These are phyloP conservation scores for Trametes punicea DNA, from an alignment of 768 basidiomycete species.

Conservation along the genomic window DNA sequence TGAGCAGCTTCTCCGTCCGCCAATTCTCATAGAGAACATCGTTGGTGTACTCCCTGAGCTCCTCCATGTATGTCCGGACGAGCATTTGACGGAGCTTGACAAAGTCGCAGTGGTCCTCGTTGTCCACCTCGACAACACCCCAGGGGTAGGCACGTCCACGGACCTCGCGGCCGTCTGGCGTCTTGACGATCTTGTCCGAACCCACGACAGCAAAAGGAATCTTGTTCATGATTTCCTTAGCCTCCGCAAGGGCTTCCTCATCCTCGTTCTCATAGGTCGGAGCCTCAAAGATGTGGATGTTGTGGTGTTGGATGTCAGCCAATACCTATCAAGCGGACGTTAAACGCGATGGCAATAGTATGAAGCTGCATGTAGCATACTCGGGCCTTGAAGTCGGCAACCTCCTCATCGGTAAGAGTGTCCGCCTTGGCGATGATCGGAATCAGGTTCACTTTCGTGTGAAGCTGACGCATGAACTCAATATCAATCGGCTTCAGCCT, in stretches of 20 bases:
- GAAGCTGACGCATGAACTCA: slow-evolving; percentile 97
- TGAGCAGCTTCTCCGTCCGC: slow-evolving; percentile 91
- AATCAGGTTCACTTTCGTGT: slow-evolving; percentile 97
- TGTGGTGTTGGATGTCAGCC: slow-evolving; percentile 89
- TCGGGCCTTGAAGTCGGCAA: slow-evolving; percentile 87
- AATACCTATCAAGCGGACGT: slow-evolving; percentile 57
- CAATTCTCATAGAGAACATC: slow-evolving; percentile 97
- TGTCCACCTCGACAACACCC: slow-evolving; percentile 99
- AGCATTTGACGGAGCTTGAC: slow-evolving; percentile 99
- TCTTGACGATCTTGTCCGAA: slow-evolving; percentile 77
- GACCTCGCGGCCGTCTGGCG: slow-evolving; percentile 86
- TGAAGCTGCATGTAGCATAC: slow-evolving; percentile 41
- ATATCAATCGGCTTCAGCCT: slow-evolving; percentile 98
- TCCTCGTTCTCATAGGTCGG: slow-evolving; percentile 98
- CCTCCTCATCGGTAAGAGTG: slow-evolving; percentile 95
- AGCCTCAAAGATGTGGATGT: slow-evolving; percentile 97
- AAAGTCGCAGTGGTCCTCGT: slow-evolving; percentile 98
- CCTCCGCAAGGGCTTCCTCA: slow-evolving; percentile 95
- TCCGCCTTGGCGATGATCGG: slow-evolving; percentile 99
- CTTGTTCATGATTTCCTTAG: slow-evolving; percentile 96
- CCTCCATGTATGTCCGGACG: slow-evolving; percentile 99
- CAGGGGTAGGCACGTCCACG: slow-evolving; percentile 96
- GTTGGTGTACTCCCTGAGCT: slow-evolving; percentile 95
- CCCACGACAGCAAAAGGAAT: slow-evolving; percentile 99
- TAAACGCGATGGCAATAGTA: not conserved